Evolutionary conservation across 495 filamentous ascomycete genomes (phyloP), one percentile per base, ranked within the genome.

Genomic region (Xylaria intraflava): DNA sequence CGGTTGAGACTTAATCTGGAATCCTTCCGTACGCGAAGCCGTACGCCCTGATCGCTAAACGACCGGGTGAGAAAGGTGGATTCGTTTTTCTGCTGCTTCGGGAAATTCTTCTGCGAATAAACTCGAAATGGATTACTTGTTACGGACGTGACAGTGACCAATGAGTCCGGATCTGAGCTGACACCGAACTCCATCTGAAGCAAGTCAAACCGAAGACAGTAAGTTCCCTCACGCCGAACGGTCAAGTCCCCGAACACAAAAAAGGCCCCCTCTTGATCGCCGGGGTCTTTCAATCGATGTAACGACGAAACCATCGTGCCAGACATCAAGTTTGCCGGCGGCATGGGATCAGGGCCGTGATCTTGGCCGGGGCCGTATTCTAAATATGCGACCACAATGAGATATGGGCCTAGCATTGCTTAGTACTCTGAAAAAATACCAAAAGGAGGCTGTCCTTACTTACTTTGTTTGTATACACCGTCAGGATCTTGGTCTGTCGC

Each of bases 181-280:
- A 45, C 41, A 22, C 53, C 53, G 83, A 85, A 53, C 76, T 70
- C 47, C 75, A 95, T 85, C 68, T 96, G 90, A 62, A 87, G 92
- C 23, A 98, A 78, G 50, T 82, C 89, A 65, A 98, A 97, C 36
- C 86, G 83, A 55, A 97, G 74, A 23, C 87, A 76, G 58, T 83
- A 94, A 5, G 78, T 78, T 22, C 93, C 93, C 58, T 89, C 86
- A 17, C 87, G 75, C 66, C 88, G 86, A 23, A 94, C 82, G 0
- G 92, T 96, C 16, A 98, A 72, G 67, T 98, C 93, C 6, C 88
- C 87, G 70, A 95, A 97, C n/a, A 97, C 88, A 56, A 98, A 97
- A 73, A 94, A 98, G 1, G 87, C 90, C 11, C 90, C 91, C 77
- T 96, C 92, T 80, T 62, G 82, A 68, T 98, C 95, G 65, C 92